Conservation (phyloP, 345 rosid genomes). For the Salix suchowensis region DNA sequence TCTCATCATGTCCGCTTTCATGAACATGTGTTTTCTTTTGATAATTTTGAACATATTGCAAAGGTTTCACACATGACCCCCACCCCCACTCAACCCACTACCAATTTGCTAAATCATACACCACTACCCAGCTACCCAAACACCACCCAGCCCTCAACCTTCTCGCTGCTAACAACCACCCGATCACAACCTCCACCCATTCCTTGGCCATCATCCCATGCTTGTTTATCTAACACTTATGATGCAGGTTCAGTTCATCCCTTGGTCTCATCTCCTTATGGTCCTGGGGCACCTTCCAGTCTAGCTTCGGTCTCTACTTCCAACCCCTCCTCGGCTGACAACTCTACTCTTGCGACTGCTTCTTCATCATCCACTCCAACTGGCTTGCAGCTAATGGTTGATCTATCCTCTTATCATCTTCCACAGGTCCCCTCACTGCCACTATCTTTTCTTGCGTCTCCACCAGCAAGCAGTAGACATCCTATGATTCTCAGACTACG, state of each 20-base stretch:
- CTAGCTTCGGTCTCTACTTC: too few species aligned
- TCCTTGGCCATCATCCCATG: accelerated
- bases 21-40: neutral
- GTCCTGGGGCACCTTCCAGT: too few species aligned
- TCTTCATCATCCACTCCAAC: too few species aligned
- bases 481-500: too few species aligned
- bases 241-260: accelerated
- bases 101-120: too few species aligned
- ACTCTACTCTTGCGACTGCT: accelerated
- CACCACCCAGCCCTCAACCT: accelerated
- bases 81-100: too few species aligned
- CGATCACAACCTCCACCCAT: accelerated
- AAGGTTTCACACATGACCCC: neutral
- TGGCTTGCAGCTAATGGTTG: neutral
- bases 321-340: too few species aligned
- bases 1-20: neutral
- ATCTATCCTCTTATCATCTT: neutral
- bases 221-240: neutral
- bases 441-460: accelerated
- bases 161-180: accelerated
- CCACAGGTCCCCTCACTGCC: accelerated
- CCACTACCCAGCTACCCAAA: neutral
- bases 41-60: too few species aligned
- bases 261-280: too few species aligned
- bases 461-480: accelerated